These are phyloP conservation scores for Neurospora sp. DNA, from an alignment of 495 filamentous ascomycete species.

Conservation along the genomic window DNA sequence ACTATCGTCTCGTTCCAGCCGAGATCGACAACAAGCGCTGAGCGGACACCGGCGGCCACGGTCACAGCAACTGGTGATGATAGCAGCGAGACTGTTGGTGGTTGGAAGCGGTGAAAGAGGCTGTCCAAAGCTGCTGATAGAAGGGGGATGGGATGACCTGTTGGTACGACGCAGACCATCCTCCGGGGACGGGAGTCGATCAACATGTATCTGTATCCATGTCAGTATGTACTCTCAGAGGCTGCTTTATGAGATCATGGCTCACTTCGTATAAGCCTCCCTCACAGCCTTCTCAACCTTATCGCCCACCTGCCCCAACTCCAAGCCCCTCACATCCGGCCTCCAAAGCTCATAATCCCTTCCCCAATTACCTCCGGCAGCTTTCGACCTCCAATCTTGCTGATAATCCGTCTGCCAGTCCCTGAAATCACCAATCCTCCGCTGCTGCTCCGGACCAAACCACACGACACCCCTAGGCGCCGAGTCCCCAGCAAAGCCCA, in stretches of 20 bases:
- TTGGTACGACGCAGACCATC: constrained; percentile 62
- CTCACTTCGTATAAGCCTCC: constrained; percentile 69
- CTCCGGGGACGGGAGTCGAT: constrained; percentile 66
- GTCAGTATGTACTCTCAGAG: neutral
- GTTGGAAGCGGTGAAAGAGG: constrained; percentile 68
- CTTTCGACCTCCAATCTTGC: constrained; percentile 32
- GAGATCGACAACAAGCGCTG: constrained; percentile 74
- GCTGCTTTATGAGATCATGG: too few species aligned
- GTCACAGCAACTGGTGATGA: constrained; percentile 59
- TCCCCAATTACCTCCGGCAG: constrained; percentile 49
- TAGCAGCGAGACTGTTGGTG: constrained; percentile 72
- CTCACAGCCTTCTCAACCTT: constrained; percentile 78
- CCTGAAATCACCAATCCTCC: constrained; percentile 74
- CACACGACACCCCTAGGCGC: constrained; percentile 59
- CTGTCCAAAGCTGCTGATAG: constrained; percentile 64
- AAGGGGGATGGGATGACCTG: constrained; percentile 66
- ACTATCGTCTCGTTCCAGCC: constrained; percentile 84
- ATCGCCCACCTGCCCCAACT: constrained; percentile 74
- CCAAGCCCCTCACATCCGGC: constrained; percentile 57
- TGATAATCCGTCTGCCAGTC: constrained; percentile 51
- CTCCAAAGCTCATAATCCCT: constrained; percentile 72
- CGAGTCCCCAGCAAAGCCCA: constrained; percentile 76
- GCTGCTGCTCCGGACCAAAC: constrained; percentile 61
- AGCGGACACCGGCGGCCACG: constrained; percentile 72
- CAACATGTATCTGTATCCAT: constrained; percentile 51